Conservation (phyloP, 805 yeast genomes). For the Sugiyamaella valdiviana region DNA sequence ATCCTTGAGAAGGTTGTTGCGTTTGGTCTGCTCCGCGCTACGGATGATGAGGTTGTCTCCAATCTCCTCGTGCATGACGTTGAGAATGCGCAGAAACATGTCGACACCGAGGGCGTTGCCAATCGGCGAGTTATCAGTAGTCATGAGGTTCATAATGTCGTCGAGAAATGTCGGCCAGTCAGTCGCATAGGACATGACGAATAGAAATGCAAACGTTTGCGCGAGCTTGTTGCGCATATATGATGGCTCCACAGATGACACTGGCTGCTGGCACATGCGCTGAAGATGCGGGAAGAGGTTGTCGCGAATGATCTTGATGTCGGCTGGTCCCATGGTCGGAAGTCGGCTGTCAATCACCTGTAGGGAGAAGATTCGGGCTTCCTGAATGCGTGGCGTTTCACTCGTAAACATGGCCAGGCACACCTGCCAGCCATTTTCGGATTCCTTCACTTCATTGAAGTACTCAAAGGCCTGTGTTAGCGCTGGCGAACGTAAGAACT, state of each 20-base stretch:
- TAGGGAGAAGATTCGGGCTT: slow-evolving; percentile 57
- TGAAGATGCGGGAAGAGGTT: slow-evolving; percentile 44
- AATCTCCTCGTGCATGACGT: slow-evolving; percentile 80
- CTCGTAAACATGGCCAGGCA: slow-evolving; percentile 38
- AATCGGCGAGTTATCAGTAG: slow-evolving; percentile 24
- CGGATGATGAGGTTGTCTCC: slow-evolving; percentile 85
- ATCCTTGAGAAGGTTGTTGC: slow-evolving; percentile 74
- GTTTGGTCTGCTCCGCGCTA: slow-evolving; percentile 49
- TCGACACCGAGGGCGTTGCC: slow-evolving; percentile 49
- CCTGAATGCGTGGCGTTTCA: slow-evolving; percentile 40
- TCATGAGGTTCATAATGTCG: slow-evolving; percentile 41
- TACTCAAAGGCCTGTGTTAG: slow-evolving; percentile 38
- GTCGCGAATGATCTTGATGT: slow-evolving; percentile 42
- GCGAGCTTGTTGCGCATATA: slow-evolving; percentile 53
- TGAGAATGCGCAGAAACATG: slow-evolving; percentile 65
- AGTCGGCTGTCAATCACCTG: slow-evolving; percentile 63
- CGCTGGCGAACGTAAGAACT: not conserved
- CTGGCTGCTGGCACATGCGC: slow-evolving; percentile 19
- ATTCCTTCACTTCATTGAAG: slow-evolving; percentile 38
- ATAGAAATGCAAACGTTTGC: slow-evolving; percentile 47
- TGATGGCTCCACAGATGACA: slow-evolving; percentile 32
- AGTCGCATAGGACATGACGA: slow-evolving; percentile 42
- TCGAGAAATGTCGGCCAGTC: slow-evolving; percentile 48
- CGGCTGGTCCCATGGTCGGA: slow-evolving; percentile 40
- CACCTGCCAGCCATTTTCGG: slow-evolving; percentile 44